phyloP scores from a whole-genome alignment of 306 rosid genomes.

The Cicer arietinum region DNA sequence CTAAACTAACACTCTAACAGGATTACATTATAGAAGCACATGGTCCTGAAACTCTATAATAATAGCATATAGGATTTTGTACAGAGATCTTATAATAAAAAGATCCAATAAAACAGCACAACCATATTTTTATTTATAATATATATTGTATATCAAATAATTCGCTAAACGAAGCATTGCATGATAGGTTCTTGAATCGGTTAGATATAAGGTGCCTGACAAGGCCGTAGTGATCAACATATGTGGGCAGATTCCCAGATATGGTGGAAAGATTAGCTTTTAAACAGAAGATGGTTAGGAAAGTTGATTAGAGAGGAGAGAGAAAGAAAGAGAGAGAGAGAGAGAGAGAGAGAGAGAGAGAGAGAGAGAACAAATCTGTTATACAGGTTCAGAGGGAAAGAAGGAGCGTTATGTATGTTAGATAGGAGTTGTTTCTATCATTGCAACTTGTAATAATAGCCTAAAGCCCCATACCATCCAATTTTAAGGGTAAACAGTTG shows the following conservation, averaged over 20 bases:
- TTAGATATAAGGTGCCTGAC: background rate
- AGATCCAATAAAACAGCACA: slow-evolving; percentile 24
- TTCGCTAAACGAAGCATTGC: slow-evolving; percentile 15
- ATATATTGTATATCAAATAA: slow-evolving; percentile 12
- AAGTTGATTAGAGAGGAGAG: background rate
- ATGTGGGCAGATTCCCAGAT: background rate
- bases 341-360: background rate
- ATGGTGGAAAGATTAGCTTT: background rate
- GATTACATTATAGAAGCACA: slow-evolving; percentile 25
- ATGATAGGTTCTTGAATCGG: slow-evolving; percentile 1
- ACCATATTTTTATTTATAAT: background rate
- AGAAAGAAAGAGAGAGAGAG: background rate
- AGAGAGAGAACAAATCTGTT: background rate
- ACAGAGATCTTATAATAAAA: background rate
- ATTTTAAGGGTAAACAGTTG: slow-evolving; percentile 6
- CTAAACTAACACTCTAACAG: slow-evolving; percentile 26
- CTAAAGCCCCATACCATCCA: slow-evolving; percentile 1
- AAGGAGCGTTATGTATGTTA: background rate
- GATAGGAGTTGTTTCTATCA: background rate
- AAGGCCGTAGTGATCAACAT: background rate
- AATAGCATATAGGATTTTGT: slow-evolving; percentile 20
- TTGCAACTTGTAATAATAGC: slow-evolving; percentile 10
- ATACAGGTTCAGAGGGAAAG: background rate
- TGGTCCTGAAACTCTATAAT: slow-evolving; percentile 23
- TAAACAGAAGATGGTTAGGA: background rate